Conservation (phyloP, 2,329 filamentous ascomycete species). For the Ophiocordyceps australis region DNA sequence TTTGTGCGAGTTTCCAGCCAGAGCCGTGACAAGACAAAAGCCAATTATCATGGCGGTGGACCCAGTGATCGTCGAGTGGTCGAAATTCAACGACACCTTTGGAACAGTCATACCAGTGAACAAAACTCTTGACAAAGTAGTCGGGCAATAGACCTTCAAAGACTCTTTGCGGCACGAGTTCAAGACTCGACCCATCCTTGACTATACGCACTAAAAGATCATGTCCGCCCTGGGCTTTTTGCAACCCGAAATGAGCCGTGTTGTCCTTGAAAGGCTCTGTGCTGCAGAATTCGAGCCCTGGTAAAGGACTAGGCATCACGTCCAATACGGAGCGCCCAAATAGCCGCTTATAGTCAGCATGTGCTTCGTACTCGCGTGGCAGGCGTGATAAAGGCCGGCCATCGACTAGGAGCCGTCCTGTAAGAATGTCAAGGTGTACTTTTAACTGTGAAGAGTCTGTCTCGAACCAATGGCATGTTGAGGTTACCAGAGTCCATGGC, state of each 20-base stretch:
- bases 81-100: background rate
- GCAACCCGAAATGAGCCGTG: background rate
- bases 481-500: slow-evolving; percentile 1
- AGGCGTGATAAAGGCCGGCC: slow-evolving; percentile 26
- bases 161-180: background rate
- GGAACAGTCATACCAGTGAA: background rate
- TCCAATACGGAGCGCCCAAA: slow-evolving; percentile 23
- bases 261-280: background rate
- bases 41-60: background rate
- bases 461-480: slow-evolving; percentile 1
- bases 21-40: background rate
- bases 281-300: slow-evolving; percentile 7
- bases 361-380: slow-evolving; percentile 20
- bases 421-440: slow-evolving; percentile 29
- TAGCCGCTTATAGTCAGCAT: slow-evolving; percentile 19
- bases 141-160: background rate
- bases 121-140: background rate
- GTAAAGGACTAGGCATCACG: slow-evolving; percentile 18
- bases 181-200: background rate
- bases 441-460: slow-evolving; percentile 3
- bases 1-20: background rate
- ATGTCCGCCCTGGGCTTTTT: background rate
- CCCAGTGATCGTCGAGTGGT: background rate
- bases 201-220: background rate
- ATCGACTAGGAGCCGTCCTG: slow-evolving; percentile 29